phyloP scores from a whole-genome alignment of 23 red algal species.

The Rhodosorus marinus region DNA sequence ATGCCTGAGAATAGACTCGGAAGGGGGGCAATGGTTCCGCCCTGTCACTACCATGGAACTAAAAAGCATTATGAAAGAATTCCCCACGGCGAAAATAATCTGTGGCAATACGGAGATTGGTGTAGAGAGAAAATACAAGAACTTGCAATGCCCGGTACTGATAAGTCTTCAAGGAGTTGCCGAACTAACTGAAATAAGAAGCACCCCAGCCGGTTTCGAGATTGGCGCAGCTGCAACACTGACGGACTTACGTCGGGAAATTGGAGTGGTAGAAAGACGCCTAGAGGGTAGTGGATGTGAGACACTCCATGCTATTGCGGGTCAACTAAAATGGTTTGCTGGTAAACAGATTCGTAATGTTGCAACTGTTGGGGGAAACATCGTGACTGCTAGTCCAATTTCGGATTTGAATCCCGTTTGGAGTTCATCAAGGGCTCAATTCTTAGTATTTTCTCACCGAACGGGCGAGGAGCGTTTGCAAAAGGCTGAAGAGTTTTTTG shows the following conservation, averaged over 20 bases:
- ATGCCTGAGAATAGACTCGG: no score
- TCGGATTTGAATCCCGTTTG: conserved; percentile 71
- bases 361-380: conserved; percentile 42
- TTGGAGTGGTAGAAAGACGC: background rate
- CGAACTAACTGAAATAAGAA: conserved; percentile 10
- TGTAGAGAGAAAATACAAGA: conserved; percentile 26
- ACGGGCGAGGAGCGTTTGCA: background rate
- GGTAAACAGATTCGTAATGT: conserved; percentile 64
- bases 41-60: no score
- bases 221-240: conserved; percentile 37
- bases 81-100: conserved; percentile 24
- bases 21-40: no score
- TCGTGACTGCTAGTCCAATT: conserved; percentile 77
- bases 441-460: conserved; percentile 11
- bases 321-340: conserved; percentile 49
- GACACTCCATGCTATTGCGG: conserved; percentile 26
- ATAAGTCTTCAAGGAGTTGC: no score
- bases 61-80: no score
- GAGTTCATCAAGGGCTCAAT: conserved; percentile 30
- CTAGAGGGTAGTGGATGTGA: conserved; percentile 10
- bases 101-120: conserved; percentile 58
- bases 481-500: conserved; percentile 24
- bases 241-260: conserved; percentile 5
- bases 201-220: conserved; percentile 7
- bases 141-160: no score